Evolutionary conservation across 345 rosid genomes (phyloP).

Genomic region (Citrus medica): DNA sequence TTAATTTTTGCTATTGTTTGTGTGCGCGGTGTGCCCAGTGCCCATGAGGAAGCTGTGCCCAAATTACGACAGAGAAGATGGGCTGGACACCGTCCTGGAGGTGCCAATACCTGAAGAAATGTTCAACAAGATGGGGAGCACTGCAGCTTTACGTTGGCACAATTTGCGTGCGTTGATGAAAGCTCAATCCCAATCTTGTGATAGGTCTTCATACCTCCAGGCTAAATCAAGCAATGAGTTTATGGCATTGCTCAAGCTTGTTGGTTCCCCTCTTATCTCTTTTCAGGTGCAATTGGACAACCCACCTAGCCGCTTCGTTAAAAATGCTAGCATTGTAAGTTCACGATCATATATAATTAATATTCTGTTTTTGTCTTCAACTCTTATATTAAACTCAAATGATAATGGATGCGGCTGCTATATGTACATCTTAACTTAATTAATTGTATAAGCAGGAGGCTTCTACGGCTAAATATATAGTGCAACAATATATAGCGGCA

Average conservation of each 20-base stretch:
- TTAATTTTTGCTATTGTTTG: neutral
- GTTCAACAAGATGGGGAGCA: slow-evolving; percentile 65
- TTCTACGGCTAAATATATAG: slow-evolving; percentile 83
- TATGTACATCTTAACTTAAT: too few relatives aligned
- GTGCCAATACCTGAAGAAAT: slow-evolving; percentile 78
- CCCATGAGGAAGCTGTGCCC: slow-evolving; percentile 61
- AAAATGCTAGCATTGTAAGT: slow-evolving; percentile 64
- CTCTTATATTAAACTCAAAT: too few relatives aligned
- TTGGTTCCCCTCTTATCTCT: slow-evolving; percentile 88
- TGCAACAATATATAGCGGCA: slow-evolving; percentile 85
- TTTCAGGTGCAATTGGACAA: slow-evolving; percentile 55
- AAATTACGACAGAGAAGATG: slow-evolving; percentile 58
- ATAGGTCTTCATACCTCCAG: slow-evolving; percentile 46
- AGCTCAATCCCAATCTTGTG: slow-evolving; percentile 34
- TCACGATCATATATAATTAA: neutral
- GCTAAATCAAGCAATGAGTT: slow-evolving; percentile 77
- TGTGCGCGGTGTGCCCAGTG: too few relatives aligned
- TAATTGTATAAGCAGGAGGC: slow-evolving; percentile 48
- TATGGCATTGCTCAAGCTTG: slow-evolving; percentile 85
- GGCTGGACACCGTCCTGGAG: slow-evolving; percentile 67
- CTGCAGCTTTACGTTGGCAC: slow-evolving; percentile 63
- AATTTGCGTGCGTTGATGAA: slow-evolving; percentile 74
- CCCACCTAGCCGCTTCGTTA: slow-evolving; percentile 44
- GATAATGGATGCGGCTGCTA: too few relatives aligned
- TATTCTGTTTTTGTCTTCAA: too few relatives aligned